Evolutionary conservation across 2,329 filamentous ascomycete species (phyloP), one percentile per base, ranked within the genome.

Genomic region (Fusarium staphyleae): DNA sequence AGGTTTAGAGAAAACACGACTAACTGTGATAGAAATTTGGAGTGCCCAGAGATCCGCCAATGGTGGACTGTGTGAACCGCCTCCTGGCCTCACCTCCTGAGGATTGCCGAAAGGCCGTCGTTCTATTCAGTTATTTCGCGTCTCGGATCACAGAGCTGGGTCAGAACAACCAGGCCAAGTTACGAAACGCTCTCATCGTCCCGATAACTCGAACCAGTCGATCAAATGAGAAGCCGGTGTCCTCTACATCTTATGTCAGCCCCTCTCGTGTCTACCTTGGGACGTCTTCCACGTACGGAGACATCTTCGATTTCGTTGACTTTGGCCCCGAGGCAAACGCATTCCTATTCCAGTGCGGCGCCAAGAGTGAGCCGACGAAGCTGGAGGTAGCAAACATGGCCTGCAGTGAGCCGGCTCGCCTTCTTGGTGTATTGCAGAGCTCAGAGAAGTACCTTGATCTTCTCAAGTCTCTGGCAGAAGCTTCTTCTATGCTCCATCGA

Each of bases 221-320:
- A 55, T 55, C 62, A 16, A 69, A 69, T 35, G 80, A 81, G 52
- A 83, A 80, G 52, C 59, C 74, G 33, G 43, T 69, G 48, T 69
- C 66, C 35, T 67, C 44, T 2, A 33, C 67, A 2, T 62, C 66
- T 3, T 64, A 71, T 63, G 80, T 92, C 36, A 80, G 84, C 13
- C 93, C 95, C 5, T 83, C 81, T 37, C 80, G 86, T 33, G 92
- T 89, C 58, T 99, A 96, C 70, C 80, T 99, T 2, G 95, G 95
- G 8, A 87, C 62, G 22, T 86, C 82, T 5, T 71, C 76, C 2
- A 81, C 79, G 7, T 99, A 96, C 66, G 89, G 86, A 10, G 90
- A 96, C 26, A 96, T 99, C 26, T 96, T 99, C 63, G 92, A 98
- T 70, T 99, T 97, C 73, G 93, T 98, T 12, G 90, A 98, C 70